phyloP scores from a whole-genome alignment of 495 filamentous ascomycete genomes.

The Oidiodendron maius region DNA sequence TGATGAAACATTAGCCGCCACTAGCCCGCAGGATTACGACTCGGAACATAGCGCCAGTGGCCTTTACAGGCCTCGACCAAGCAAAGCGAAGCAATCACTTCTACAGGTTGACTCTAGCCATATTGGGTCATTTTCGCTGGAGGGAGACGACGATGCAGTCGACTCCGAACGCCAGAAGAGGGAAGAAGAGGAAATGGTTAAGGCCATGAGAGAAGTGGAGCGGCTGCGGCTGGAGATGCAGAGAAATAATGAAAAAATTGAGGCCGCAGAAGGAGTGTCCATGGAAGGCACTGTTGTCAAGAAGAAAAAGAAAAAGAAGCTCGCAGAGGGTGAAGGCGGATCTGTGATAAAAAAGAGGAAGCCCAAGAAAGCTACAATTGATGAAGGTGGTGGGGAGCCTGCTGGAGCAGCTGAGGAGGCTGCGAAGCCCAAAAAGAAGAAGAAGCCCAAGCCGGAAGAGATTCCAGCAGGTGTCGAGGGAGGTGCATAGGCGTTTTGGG shows the following conservation, averaged over 20 bases:
- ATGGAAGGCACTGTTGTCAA: slow-evolving; percentile 68
- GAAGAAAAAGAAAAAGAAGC: slow-evolving; percentile 68
- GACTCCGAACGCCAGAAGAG: slow-evolving; percentile 41
- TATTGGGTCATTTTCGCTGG: slow-evolving; percentile 59
- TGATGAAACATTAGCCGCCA: slow-evolving; percentile 21
- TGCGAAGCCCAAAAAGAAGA: slow-evolving; percentile 22
- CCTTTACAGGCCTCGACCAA: slow-evolving; percentile 23
- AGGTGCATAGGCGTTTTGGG: background rate
- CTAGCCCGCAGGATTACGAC: slow-evolving; percentile 30
- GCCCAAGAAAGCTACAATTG: slow-evolving; percentile 21
- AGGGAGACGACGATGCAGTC: slow-evolving; percentile 35
- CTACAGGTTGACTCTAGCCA: slow-evolving; percentile 83
- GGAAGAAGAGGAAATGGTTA: slow-evolving; percentile 77
- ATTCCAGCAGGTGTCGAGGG: background rate
- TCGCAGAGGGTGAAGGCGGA: slow-evolving; percentile 12
- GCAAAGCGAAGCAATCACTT: slow-evolving; percentile 47
- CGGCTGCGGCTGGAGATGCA: slow-evolving; percentile 84
- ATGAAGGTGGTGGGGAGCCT: slow-evolving; percentile 7
- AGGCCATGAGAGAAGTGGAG: slow-evolving; percentile 83
- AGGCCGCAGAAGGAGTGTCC: slow-evolving; percentile 61
- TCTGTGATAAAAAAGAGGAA: slow-evolving; percentile 29
- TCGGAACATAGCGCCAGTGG: slow-evolving; percentile 28
- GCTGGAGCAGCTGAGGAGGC: slow-evolving; percentile 6
- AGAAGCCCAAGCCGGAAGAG: slow-evolving; percentile 20
- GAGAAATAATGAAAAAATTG: slow-evolving; percentile 74